phyloP scores from a whole-genome alignment of 2,329 filamentous ascomycete genomes.

The Aspergillus sclerotialis region DNA sequence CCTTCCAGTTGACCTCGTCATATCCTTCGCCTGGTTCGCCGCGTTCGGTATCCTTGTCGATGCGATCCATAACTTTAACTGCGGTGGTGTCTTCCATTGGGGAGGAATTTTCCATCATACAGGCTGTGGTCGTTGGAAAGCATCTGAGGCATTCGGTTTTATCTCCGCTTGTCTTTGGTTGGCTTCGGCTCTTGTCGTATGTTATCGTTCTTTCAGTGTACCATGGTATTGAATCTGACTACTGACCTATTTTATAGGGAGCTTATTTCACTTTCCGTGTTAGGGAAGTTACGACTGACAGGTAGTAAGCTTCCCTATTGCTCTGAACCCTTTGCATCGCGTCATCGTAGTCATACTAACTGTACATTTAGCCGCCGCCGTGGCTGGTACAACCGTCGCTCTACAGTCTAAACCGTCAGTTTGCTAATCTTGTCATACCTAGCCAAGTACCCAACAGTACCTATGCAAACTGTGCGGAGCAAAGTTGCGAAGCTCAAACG shows the following conservation, averaged over 20 bases:
- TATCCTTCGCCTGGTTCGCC: slow-evolving; percentile 64
- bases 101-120: slow-evolving; percentile 43
- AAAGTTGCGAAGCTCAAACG: too few species aligned
- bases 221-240: neutral
- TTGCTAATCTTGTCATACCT: too few species aligned
- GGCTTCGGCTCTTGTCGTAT: slow-evolving; percentile 51
- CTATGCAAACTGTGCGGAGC: too few species aligned
- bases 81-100: slow-evolving; percentile 57
- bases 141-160: slow-evolving; percentile 65
- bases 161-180: slow-evolving; percentile 66
- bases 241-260: slow-evolving; percentile 18
- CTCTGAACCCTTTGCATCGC: too few species aligned
- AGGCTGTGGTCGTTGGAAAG: slow-evolving; percentile 63
- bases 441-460: too few species aligned
- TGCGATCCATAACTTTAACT: slow-evolving; percentile 45
- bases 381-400: slow-evolving; percentile 1
- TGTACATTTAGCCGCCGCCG: too few species aligned
- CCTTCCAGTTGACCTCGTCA: slow-evolving; percentile 53
- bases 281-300: slow-evolving; percentile 9
- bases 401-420: slow-evolving; percentile 1
- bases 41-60: slow-evolving; percentile 61
- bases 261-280: slow-evolving; percentile 31
- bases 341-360: too few species aligned
- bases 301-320: slow-evolving; percentile 20
- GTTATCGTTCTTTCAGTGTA: slow-evolving; percentile 5